Evolutionary conservation across 495 filamentous ascomycete genomes (phyloP).

Genomic region (Bathelium albidoporum): DNA sequence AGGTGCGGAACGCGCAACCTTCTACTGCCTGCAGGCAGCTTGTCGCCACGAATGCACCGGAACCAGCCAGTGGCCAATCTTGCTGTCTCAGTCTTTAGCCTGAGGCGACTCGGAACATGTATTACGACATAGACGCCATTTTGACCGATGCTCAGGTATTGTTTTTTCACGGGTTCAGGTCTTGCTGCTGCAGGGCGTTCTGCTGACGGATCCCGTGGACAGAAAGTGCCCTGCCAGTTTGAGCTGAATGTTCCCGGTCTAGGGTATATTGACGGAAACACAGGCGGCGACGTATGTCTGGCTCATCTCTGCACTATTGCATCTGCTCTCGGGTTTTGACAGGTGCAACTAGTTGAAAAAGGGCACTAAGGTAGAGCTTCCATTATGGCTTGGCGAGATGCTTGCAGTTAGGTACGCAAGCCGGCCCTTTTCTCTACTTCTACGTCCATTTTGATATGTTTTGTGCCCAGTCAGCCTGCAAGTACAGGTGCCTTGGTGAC

Average conservation of each 20-base stretch:
- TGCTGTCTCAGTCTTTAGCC: neutral
- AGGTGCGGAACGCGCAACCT: neutral
- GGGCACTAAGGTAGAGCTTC: constrained; percentile 69
- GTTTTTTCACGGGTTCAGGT: neutral
- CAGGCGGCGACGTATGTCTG: constrained; percentile 46
- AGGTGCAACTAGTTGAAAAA: constrained; percentile 52
- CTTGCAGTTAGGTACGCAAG: constrained; percentile 64
- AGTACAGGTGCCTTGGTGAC: constrained; percentile 45
- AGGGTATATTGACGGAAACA: constrained; percentile 76
- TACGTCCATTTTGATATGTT: neutral
- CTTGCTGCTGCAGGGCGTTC: neutral
- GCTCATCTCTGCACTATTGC: neutral
- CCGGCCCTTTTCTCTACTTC: neutral
- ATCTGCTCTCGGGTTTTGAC: neutral
- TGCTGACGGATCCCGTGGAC: constrained; percentile 13
- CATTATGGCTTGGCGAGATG: constrained; percentile 95
- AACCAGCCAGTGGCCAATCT: neutral
- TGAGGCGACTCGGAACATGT: constrained; percentile 46
- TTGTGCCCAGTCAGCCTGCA: neutral
- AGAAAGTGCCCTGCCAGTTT: constrained; percentile 96
- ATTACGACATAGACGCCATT: constrained; percentile 92
- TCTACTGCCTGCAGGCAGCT: neutral
- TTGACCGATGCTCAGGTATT: constrained; percentile 80
- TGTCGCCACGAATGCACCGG: neutral
- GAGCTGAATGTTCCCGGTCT: constrained; percentile 77